Evolutionary conservation across 208 protist species (phyloP).

Genomic region (Spongospora subterranea): DNA sequence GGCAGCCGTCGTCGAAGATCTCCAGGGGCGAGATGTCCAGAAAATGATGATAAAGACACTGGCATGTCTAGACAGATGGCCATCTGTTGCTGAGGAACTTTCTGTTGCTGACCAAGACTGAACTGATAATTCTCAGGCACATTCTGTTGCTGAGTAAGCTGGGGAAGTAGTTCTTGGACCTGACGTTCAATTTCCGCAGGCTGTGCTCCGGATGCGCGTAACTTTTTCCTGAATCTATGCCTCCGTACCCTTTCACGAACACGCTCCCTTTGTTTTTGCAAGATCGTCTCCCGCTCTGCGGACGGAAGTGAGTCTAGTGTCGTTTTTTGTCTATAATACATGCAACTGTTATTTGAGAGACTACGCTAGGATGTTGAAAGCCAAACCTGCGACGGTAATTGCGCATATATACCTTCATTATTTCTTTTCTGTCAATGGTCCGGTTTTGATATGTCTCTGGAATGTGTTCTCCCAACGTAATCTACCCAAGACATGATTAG

Average conservation of each 20-base stretch:
- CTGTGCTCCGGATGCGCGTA: not conserved
- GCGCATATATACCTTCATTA: slow-evolving; percentile 54
- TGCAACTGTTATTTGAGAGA: not conserved
- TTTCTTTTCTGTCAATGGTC: not conserved
- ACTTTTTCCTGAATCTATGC: slow-evolving; percentile 16
- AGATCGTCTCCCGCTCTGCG: not conserved
- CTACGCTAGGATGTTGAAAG: not conserved
- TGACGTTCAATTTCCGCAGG: not conserved
- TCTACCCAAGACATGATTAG: no score
- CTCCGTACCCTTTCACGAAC: slow-evolving; percentile 42
- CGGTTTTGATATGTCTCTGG: no score
- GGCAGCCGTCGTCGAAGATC: not conserved
- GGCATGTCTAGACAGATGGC: not conserved
- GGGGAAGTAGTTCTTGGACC: not conserved
- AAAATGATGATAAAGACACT: not conserved
- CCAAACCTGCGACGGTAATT: not conserved
- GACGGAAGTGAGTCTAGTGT: not conserved
- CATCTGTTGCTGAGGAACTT: not conserved
- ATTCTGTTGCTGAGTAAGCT: not conserved
- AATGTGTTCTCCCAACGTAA: no score
- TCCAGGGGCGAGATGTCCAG: not conserved
- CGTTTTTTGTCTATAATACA: not conserved
- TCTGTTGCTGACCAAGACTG: not conserved
- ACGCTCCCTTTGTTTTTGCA: not conserved
- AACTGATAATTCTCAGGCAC: no score